Base-by-base conservation (phyloP, 2,329 filamentous ascomycete genomes). In the Proliferodiscus dingleyae region DNA sequence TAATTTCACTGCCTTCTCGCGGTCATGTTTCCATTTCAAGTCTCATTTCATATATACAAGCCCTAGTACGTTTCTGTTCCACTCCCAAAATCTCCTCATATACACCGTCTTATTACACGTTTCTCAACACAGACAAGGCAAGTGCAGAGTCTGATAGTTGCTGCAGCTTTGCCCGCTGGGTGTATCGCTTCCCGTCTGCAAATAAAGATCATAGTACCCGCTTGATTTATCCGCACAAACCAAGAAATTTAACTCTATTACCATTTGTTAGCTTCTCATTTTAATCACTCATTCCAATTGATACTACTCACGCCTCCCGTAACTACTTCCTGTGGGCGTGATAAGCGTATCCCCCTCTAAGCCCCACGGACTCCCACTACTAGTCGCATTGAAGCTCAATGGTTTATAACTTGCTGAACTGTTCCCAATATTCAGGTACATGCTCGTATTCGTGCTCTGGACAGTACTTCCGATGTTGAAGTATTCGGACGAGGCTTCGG, bases 111-210 rank as follows among this genome's bases (percentile, higher is more conserved):
- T n/a, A n/a, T n/a, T n/a, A n/a, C n/a, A n/a, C n/a, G n/a, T n/a
- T n/a, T n/a, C 43, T 38, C 32, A 58, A 15, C 55, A 55, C 19
- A 57, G 36, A 28, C 54, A 57, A 42, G 52, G 74, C 55, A 77
- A 58, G 62, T 78, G 75, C 45, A 78, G 64, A 22, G 72, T 75
- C 65, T 77, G 73, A 47, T 72, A 75, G 57, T 77, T 77, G 52
- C 71, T 77, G 54, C 74, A 78, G 4, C 66, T 71, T 60, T 64
- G 65, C 2, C 72, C 73, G 41, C 66, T 68, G 2, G 74, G 74
- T 28, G 64, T 64, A 30, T 73, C 71, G 39, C 68, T 72, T 1
- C 74, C 73, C 2, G 71, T 77, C 62, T 78, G 74, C 37, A 78
- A 60, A 52, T 70, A 78, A 11, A 77, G 53, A 60, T 74, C 71